phyloP scores from a whole-genome alignment of 305 asterid species.

The Rubia occidens region DNA sequence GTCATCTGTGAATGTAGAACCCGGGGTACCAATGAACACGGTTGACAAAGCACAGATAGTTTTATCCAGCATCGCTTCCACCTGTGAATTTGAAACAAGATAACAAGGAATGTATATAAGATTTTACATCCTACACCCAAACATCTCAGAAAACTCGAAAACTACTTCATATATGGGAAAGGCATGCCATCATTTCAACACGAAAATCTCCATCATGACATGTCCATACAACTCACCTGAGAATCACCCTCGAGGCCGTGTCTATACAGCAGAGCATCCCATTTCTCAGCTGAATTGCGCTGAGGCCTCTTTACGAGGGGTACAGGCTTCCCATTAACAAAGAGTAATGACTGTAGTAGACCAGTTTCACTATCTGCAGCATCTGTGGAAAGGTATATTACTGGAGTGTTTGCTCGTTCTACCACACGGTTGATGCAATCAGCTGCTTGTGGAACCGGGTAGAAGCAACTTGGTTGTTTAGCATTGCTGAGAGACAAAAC shows the following conservation, averaged over 20 bases:
- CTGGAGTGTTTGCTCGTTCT: conserved; percentile 67
- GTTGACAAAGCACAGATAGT: conserved; percentile 83
- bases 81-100: conserved; percentile 31
- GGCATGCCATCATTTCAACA: too few species aligned
- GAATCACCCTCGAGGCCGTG: conserved; percentile 74
- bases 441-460: conserved; percentile 94
- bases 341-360: conserved; percentile 70
- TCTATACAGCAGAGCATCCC: conserved; percentile 92
- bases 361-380: conserved; percentile 95
- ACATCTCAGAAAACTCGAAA: neutral
- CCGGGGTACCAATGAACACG: conserved; percentile 81
- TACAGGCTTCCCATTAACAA: conserved; percentile 61
- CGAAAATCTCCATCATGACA: neutral
- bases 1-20: conserved; percentile 96
- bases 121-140: neutral
- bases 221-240: conserved; percentile 42
- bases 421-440: conserved; percentile 77
- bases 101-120: neutral
- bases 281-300: conserved; percentile 84
- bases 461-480: conserved; percentile 83
- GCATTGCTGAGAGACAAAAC: conserved; percentile 57
- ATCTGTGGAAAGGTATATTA: conserved; percentile 82
- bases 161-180: too few species aligned
- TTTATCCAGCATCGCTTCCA: conserved; percentile 97
- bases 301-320: conserved; percentile 81